phyloP scores from a whole-genome alignment of 2,329 filamentous ascomycete genomes.

The Paracamarosporium sp. region DNA sequence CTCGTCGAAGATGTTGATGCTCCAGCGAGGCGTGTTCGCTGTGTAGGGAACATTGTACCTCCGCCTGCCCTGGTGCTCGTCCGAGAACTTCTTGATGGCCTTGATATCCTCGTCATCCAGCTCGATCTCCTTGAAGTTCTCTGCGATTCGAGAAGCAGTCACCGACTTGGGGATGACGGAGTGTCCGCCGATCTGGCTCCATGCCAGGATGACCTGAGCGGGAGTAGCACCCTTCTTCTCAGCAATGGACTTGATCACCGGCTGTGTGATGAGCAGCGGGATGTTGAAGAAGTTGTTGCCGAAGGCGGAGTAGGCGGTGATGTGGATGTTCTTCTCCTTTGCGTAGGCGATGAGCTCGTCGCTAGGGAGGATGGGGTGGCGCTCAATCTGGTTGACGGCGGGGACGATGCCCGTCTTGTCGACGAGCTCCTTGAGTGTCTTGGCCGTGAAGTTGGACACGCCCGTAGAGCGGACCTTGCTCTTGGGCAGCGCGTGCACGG shows the following conservation, averaged over 20 bases:
- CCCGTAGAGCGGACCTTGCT: slow-evolving; percentile 42
- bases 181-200: slow-evolving; percentile 74
- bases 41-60: slow-evolving; percentile 42
- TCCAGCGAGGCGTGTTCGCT: slow-evolving; percentile 51
- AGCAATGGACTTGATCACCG: slow-evolving; percentile 72
- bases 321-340: slow-evolving; percentile 41
- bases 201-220: slow-evolving; percentile 82
- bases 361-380: slow-evolving; percentile 37
- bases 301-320: slow-evolving; percentile 52
- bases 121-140: slow-evolving; percentile 40
- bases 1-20: slow-evolving; percentile 35
- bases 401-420: slow-evolving; percentile 50
- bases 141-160: slow-evolving; percentile 31
- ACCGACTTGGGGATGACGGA: slow-evolving; percentile 40
- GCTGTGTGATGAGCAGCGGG: slow-evolving; percentile 70
- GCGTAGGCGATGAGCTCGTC: slow-evolving; percentile 36
- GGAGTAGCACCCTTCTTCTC: slow-evolving; percentile 69
- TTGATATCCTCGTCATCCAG: slow-evolving; percentile 29
- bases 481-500: slow-evolving; percentile 48
- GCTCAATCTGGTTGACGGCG: slow-evolving; percentile 40
- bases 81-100: slow-evolving; percentile 57
- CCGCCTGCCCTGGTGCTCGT: slow-evolving; percentile 43
- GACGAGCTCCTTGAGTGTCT: slow-evolving; percentile 60
- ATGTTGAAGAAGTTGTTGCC: slow-evolving; percentile 51
- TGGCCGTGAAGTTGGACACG: slow-evolving; percentile 40